phyloP scores from a whole-genome alignment of 306 rosid genomes.

The Castanospermum australe region DNA sequence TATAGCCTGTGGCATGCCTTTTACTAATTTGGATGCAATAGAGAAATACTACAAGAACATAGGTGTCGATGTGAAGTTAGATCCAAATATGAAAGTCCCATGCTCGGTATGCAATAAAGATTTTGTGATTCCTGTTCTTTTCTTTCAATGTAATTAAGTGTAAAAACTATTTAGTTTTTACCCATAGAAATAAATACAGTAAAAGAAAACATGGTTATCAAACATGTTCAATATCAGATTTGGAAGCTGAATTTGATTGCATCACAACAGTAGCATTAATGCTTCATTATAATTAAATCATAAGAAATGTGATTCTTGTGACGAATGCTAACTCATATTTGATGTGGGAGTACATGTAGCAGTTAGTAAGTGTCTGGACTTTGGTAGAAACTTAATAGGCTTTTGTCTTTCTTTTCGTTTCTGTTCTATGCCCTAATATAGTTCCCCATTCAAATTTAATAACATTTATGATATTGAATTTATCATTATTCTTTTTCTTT shows the following conservation, averaged over 20 bases:
- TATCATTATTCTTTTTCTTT: neutral
- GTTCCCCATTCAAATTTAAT: too few relatives aligned
- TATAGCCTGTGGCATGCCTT: constrained; percentile 50
- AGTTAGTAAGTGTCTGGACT: neutral
- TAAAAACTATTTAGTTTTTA: neutral
- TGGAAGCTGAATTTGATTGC: neutral
- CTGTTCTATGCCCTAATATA: neutral
- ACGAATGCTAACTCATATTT: neutral
- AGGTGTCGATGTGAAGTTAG: constrained; percentile 48
- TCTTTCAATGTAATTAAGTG: neutral
- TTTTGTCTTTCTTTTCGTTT: neutral
- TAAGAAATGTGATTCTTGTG: neutral
- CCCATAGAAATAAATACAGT: neutral
- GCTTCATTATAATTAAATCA: neutral
- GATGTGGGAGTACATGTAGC: neutral
- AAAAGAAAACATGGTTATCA: neutral
- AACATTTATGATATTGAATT: too few relatives aligned
- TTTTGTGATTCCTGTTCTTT: neutral
- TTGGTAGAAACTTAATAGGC: neutral
- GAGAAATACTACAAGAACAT: constrained; percentile 43
- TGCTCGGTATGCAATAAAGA: constrained; percentile 51
- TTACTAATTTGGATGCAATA: constrained; percentile 47
- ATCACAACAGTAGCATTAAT: neutral
- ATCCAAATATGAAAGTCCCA: constrained; percentile 59
- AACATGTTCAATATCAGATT: neutral